A percentile compares a stretch with the other conserved stretches of the same genome.
These are phyloP conservation scores for Fusarium beomiforme DNA, from an alignment of 2,329 filamentous ascomycete species.

Conservation along the genomic window DNA sequence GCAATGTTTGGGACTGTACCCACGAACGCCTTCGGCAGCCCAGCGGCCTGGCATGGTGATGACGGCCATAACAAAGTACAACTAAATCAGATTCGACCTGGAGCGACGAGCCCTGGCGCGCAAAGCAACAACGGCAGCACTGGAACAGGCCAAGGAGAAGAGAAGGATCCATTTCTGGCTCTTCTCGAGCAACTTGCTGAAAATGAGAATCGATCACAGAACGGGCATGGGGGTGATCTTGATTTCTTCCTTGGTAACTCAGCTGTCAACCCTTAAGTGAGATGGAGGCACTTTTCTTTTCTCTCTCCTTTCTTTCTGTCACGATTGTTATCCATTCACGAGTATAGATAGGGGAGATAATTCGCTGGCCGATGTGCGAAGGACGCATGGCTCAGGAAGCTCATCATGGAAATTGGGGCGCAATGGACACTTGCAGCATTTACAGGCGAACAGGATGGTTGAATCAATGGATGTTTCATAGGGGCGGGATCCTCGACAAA, in stretches of 20 bases:
- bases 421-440: constrained; percentile 32
- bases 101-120: constrained; percentile 54
- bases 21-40: constrained; percentile 63
- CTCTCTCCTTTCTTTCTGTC: neutral
- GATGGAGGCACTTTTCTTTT: neutral
- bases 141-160: constrained; percentile 62
- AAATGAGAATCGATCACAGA: constrained; percentile 71
- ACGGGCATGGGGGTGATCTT: constrained; percentile 76
- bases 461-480: constrained; percentile 16
- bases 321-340: neutral
- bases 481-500: constrained; percentile 26
- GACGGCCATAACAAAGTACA: constrained; percentile 43
- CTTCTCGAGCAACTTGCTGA: constrained; percentile 84
- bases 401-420: constrained; percentile 2
- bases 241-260: constrained; percentile 74
- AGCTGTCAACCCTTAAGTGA: constrained; percentile 19
- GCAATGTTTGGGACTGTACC: constrained; percentile 68
- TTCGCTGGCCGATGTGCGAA: constrained; percentile 3
- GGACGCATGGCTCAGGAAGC: neutral
- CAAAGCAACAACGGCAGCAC: constrained; percentile 62
- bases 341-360: neutral
- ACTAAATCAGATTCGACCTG: constrained; percentile 31
- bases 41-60: constrained; percentile 61
- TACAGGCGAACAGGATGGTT: constrained; percentile 27
- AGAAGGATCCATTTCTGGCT: constrained; percentile 84